Base-by-base conservation (phyloP, 768 basidiomycete genomes). In the Hygrocybe punicea region DNA sequence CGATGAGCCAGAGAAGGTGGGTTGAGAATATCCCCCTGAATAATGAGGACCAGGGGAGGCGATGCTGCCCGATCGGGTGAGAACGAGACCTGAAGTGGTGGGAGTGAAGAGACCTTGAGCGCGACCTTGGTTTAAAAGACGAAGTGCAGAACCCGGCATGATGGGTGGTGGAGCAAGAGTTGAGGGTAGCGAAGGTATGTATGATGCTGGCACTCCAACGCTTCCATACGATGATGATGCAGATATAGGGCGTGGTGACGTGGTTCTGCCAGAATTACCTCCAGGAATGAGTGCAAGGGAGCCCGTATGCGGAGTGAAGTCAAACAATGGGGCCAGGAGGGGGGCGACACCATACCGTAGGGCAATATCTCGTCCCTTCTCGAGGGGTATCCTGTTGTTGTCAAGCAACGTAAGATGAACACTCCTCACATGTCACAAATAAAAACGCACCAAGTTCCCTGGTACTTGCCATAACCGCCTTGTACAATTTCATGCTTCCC, bases 381-480 rank as follows among this genome's bases (percentile, higher is more conserved):
- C 92, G 39, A 98, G 86, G 1, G 97, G 97, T 64, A 99, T 96
- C 96, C 95, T 98, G 45, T 10, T 58, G 21, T 29, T 45, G 29
- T 58, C 44, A 37, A 56, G 11, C 37, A 19, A 29, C 16, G 17
- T 10, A 23, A 56, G 29, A 55, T 24, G 40, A 47, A 49, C 57
- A 29, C 44, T 64, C 42, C 35, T 50, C 37, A 46, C 35, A 24
- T 53, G 16, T 25, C 13, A n/a, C 54, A 47, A 53, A 53, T 33
- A 36, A 34, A 35, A 17, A 56, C 85, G 68, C 67, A 96, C 96
- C 97, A 99, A 56, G 96, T 98, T 62, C 97, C 97, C 71, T 99
- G 97, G 70, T 98, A 99, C 76, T 98, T 96, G 23, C 97, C 97
- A 69, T 98, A 98, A 29, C 97, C 97, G 37, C 97, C 97, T 71